Conservation (phyloP, 139 green algal genomes). For the Ettlia oleoabundans region DNA sequence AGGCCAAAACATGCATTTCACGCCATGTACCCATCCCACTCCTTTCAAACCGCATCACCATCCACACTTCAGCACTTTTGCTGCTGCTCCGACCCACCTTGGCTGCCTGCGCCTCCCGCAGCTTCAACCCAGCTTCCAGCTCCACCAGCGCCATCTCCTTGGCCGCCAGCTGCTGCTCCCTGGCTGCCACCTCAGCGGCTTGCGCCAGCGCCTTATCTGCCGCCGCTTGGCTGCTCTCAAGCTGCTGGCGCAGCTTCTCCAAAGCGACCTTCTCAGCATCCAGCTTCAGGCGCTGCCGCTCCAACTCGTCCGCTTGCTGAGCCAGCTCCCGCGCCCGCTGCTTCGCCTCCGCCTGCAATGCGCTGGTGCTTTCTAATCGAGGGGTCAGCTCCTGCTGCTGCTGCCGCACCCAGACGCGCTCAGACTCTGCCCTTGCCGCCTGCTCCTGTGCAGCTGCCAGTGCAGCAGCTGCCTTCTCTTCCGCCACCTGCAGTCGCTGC, state of each 20-base stretch:
- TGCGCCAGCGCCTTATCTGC: conserved; percentile 14
- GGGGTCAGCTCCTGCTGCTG: conserved; percentile 32
- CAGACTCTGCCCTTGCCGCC: conserved; percentile 6
- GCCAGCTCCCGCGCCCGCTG: conserved; percentile 29
- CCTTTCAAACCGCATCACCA: background rate
- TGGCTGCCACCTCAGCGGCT: conserved; percentile 21
- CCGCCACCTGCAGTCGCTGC: background rate
- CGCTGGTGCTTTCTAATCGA: conserved; percentile 21
- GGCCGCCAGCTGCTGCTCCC: conserved; percentile 7
- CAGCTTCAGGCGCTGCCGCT: conserved; percentile 1
- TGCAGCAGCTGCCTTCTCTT: conserved; percentile 11
- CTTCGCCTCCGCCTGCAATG: conserved; percentile 5
- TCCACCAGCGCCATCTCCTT: conserved; percentile 9
- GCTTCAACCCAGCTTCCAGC: conserved; percentile 27
- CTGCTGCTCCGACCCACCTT: background rate
- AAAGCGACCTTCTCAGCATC: conserved; percentile 21
- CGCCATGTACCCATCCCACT: background rate
- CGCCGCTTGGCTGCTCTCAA: conserved; percentile 33
- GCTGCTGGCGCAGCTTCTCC: conserved; percentile 10
- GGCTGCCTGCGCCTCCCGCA: conserved; percentile 16
- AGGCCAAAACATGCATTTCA: no score
- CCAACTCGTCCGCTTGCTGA: conserved; percentile 26
- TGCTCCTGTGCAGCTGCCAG: conserved; percentile 9
- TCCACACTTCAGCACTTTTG: background rate
- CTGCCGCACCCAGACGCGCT: conserved; percentile 17